Evolutionary conservation across 805 yeast species (phyloP), one percentile per base, ranked within the genome.

Genomic region (Wickerhamiella sergipiensis): DNA sequence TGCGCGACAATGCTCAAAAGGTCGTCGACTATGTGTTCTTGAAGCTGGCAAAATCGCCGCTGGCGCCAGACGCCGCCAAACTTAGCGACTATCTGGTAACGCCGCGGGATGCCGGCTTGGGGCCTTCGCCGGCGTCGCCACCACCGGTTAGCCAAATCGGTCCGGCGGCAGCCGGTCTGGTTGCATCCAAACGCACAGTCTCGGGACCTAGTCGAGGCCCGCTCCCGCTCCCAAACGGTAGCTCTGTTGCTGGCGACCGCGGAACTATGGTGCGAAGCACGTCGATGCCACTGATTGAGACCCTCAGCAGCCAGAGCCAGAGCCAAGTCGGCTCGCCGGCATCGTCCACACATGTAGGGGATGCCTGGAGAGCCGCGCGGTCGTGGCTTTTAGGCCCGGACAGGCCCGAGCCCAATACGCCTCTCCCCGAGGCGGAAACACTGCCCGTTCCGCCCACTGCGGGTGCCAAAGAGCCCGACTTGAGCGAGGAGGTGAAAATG

Each of bases 21-120:
- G 75, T 87, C 13, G 81, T 87, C 18, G 97, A 88, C 63, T 79
- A 74, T 54, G 79, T 88, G 21, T 69, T 85, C 64, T 61, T 77
- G 47, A 76, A 78, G 52, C 67, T 90, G 49, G 75, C 79, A 54
- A 80, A 81, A 47, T 75, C 86, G 54, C 81, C 79, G 44, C 62
- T 90, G 33, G 78, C 81, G 0, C 81, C 76, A 1, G 72, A 81
- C 4, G 89, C 82, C 10, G 64, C 62, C 23, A 83, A 80, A 15
- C 57, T 69, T 49, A 51, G 54, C 43, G 48, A 51, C 7, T 45
- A 26, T 12, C 18, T 45, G 29, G 18, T 19, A 24, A 17, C 43
- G n/a, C 24, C 40, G 3, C 33, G 33, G 33, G 33, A 29, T 29
- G 15, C 12, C 33, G 33, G 12, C 33, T 6, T 29, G 33, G 33